These are phyloP conservation scores for Botrytis sinoallii DNA, from an alignment of 2,329 filamentous ascomycete genomes.

Conservation along the genomic window DNA sequence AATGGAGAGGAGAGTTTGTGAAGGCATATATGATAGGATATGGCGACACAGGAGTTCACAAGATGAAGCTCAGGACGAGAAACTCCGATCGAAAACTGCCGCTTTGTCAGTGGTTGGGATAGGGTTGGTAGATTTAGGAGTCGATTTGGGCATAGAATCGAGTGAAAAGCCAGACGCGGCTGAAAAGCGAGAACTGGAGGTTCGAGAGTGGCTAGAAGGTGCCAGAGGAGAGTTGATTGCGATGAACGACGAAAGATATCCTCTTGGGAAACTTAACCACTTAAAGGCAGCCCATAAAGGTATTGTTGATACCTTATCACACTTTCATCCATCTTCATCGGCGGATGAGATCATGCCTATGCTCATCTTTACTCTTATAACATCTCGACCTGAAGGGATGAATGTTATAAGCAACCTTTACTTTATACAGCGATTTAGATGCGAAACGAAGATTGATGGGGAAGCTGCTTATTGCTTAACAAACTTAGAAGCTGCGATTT, in stretches of 20 bases:
- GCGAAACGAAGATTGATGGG: conserved; percentile 80
- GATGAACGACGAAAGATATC: conserved; percentile 86
- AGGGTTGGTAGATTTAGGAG: conserved; percentile 76
- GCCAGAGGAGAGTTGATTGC: conserved; percentile 69
- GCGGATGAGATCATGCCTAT: conserved; percentile 97
- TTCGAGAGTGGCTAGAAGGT: conserved; percentile 67
- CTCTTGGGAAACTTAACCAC: conserved; percentile 85
- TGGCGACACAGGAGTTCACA: conserved; percentile 89
- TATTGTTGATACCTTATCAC: conserved; percentile 80
- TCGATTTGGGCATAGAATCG: conserved; percentile 62
- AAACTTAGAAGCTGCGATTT: conserved; percentile 91
- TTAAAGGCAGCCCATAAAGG: conserved; percentile 87
- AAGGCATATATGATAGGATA: conserved; percentile 81
- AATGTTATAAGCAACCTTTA: conserved; percentile 91
- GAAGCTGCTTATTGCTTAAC: conserved; percentile 96
- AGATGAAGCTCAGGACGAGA: conserved; percentile 93
- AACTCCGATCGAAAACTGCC: conserved; percentile 88
- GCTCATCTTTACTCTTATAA: conserved; percentile 93
- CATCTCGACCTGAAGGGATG: conserved; percentile 78
- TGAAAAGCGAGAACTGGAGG: conserved; percentile 61
- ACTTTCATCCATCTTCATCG: conserved; percentile 74
- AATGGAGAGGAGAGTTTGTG: conserved; percentile 81
- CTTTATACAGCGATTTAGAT: conserved; percentile 90
- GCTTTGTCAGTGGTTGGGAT: conserved; percentile 90
- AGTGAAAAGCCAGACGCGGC: conserved; percentile 55